These are phyloP conservation scores for Malassezia obtusa DNA, from an alignment of 1,284 basidiomycete species.

Conservation along the genomic window DNA sequence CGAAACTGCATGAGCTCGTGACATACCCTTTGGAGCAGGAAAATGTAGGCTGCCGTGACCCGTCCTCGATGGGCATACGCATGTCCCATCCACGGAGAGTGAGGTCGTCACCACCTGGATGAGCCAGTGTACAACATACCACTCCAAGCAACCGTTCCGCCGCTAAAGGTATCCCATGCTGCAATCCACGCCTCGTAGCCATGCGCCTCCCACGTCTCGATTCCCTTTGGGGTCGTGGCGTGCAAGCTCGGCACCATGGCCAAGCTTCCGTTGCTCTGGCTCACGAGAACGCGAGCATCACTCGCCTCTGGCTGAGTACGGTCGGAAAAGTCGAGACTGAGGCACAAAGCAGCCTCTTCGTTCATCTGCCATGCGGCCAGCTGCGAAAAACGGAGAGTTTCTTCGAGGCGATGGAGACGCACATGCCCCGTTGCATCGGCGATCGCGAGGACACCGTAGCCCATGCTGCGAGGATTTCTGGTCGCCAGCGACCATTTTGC, in stretches of 20 bases:
- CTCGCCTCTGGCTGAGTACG: background rate
- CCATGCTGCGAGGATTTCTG: background rate
- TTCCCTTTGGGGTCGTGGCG: background rate
- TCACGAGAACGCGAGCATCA: conserved; percentile 28
- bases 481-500: conserved; percentile 37
- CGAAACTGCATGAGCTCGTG: conserved; percentile 53
- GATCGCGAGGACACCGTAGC: conserved; percentile 21
- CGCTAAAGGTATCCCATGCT: conserved; percentile 71
- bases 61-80: conserved; percentile 25
- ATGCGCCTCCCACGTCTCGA: conserved; percentile 67
- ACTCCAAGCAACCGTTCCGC: conserved; percentile 60
- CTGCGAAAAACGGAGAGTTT: conserved; percentile 3
- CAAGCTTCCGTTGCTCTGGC: conserved; percentile 43
- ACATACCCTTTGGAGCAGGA: conserved; percentile 57
- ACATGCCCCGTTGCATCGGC: conserved; percentile 31
- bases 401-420: conserved; percentile 18
- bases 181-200: conserved; percentile 90
- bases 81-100: conserved; percentile 82
- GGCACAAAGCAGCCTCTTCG: conserved; percentile 27
- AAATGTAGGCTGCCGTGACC: conserved; percentile 54
- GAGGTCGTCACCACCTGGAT: conserved; percentile 80
- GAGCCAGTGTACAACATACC: conserved; percentile 53
- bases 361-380: conserved; percentile 28
- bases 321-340: conserved; percentile 45
- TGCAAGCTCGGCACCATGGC: conserved; percentile 27